phyloP scores from a whole-genome alignment of 768 basidiomycete species.

The Termitomyces sp. region DNA sequence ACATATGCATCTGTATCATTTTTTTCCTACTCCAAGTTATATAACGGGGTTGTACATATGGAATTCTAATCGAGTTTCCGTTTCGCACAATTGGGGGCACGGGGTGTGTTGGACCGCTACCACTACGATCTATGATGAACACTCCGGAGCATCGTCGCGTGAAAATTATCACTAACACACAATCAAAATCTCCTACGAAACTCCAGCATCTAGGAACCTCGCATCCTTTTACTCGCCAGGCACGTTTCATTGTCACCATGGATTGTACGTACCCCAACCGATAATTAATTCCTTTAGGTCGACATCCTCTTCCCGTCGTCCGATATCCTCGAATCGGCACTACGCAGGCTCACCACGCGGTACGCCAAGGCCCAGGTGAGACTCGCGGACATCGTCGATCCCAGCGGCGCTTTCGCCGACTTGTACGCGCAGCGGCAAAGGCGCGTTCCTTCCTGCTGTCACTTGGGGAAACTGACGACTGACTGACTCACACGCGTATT shows the following conservation, averaged over 20 bases:
- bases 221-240: constrained; percentile 54
- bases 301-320: constrained; percentile 56
- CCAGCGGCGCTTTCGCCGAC: constrained; percentile 6
- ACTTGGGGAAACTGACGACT: no score
- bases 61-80: constrained; percentile 1
- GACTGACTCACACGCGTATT: no score
- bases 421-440: background rate
- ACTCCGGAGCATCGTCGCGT: constrained; percentile 15
- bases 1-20: constrained; percentile 7
- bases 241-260: constrained; percentile 8
- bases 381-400: constrained; percentile 34
- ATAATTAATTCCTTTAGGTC: constrained; percentile 32
- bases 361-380: constrained; percentile 40
- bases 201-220: constrained; percentile 27
- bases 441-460: background rate
- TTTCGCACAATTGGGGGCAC: background rate
- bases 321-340: constrained; percentile 26
- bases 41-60: constrained; percentile 7
- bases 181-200: constrained; percentile 16
- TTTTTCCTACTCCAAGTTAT: background rate
- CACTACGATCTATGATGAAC: background rate
- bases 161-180: constrained; percentile 12
- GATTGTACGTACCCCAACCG: background rate
- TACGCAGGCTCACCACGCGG: constrained; percentile 34
- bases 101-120: background rate